Evolutionary conservation across 805 yeast species (phyloP).

Genomic region (Myxozyma vanderwaltii): DNA sequence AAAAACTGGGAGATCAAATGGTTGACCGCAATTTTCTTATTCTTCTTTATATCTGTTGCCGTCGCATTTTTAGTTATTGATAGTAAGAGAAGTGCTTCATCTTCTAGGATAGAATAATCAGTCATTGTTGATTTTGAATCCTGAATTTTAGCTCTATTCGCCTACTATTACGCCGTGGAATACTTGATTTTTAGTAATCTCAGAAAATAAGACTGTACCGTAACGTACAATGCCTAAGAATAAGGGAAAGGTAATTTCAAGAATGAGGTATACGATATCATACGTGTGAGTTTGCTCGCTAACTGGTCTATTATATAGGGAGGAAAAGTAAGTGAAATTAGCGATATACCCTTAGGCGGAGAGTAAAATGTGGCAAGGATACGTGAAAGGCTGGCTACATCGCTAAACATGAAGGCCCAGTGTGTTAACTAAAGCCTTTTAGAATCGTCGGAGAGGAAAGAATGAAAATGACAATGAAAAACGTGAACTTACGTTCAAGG

Average conservation of each 20-base stretch:
- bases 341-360: not conserved
- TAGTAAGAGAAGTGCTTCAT: not conserved
- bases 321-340: constrained; percentile 46
- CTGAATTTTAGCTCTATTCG: not conserved
- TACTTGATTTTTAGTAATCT: not conserved
- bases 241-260: constrained; percentile 59
- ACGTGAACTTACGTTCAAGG: constrained; percentile 89
- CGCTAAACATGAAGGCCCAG: not conserved
- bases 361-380: too few species aligned
- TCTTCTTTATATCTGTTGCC: not conserved
- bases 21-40: not conserved
- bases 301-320: constrained; percentile 37
- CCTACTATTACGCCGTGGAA: not conserved
- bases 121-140: not conserved
- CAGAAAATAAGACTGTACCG: not conserved
- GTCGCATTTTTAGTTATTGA: not conserved
- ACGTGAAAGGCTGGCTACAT: not conserved
- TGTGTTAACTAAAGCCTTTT: constrained; percentile 34
- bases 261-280: not conserved
- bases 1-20: not conserved
- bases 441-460: constrained; percentile 97
- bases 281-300: not conserved
- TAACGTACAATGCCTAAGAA: constrained; percentile 68
- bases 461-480: constrained; percentile 86
- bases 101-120: not conserved